These are phyloP conservation scores for Parasarocladium wereldwijsianum DNA, from an alignment of 2,329 filamentous ascomycete species.

Conservation along the genomic window DNA sequence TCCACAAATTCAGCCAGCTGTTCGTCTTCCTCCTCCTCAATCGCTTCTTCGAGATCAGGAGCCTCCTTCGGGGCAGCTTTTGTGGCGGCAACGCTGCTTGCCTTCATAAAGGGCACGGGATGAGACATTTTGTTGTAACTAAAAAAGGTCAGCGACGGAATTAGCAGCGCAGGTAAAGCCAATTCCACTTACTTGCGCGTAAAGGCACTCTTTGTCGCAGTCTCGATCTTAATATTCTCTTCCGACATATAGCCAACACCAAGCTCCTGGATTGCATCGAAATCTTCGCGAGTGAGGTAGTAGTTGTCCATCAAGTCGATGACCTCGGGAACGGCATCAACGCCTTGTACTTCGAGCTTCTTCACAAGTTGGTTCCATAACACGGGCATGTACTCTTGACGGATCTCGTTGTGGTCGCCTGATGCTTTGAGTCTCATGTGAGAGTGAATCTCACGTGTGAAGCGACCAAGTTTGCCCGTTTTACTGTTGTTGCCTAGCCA, in stretches of 20 bases:
- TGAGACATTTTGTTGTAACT: slow-evolving; percentile 81
- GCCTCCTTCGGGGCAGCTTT: slow-evolving; percentile 60
- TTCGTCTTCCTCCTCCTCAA: slow-evolving; percentile 80
- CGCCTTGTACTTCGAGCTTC: slow-evolving; percentile 62
- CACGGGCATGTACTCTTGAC: slow-evolving; percentile 84
- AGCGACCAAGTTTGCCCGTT: slow-evolving; percentile 59
- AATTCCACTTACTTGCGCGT: slow-evolving; percentile 60
- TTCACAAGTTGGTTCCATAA: slow-evolving; percentile 73
- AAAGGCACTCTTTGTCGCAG: slow-evolving; percentile 77
- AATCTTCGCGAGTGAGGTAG: slow-evolving; percentile 87
- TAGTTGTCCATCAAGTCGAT: slow-evolving; percentile 97
- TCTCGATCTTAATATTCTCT: slow-evolving; percentile 61
- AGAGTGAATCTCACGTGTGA: slow-evolving; percentile 85
- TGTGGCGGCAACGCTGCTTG: slow-evolving; percentile 51
- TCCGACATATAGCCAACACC: slow-evolving; percentile 76
- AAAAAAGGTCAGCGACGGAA: slow-evolving; percentile 7
- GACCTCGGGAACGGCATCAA: slow-evolving; percentile 64
- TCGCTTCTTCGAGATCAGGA: slow-evolving; percentile 89
- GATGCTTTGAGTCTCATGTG: slow-evolving; percentile 90
- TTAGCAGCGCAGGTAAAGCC: background rate
- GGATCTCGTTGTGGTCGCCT: slow-evolving; percentile 82
- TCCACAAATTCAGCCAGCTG: slow-evolving; percentile 42
- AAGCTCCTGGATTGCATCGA: slow-evolving; percentile 74
- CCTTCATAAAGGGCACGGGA: slow-evolving; percentile 92
- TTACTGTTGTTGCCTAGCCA: slow-evolving; percentile 97